phyloP scores from a whole-genome alignment of 78 protist genomes.

The Paratrimastix pyriformis region DNA sequence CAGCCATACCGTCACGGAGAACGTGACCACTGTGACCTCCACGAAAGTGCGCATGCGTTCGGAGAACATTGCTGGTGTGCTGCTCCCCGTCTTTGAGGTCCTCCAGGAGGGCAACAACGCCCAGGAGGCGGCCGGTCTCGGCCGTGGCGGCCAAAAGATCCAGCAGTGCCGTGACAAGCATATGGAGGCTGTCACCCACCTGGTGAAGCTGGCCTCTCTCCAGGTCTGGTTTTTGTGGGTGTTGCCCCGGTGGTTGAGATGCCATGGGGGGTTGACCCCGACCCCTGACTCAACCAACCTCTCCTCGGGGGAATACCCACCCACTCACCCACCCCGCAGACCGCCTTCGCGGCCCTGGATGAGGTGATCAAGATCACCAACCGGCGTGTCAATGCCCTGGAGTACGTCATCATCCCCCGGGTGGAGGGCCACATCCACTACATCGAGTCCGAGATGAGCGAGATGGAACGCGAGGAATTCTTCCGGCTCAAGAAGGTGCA shows the following conservation, averaged over 20 bases:
- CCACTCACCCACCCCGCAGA: conserved; percentile 26
- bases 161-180: conserved; percentile 40
- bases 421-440: conserved; percentile 71
- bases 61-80: conserved; percentile 52
- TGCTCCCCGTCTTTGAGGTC: conserved; percentile 36
- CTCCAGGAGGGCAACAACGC: not conserved
- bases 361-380: conserved; percentile 91
- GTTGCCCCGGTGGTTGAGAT: too few species aligned
- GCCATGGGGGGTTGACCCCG: too few species aligned
- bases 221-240: conserved; percentile 31
- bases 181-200: conserved; percentile 50
- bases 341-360: conserved; percentile 85
- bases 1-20: not conserved
- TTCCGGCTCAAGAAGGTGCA: conserved; percentile 61
- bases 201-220: conserved; percentile 80
- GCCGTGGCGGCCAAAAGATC: conserved; percentile 88
- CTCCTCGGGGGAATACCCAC: not conserved
- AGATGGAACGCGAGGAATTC: conserved; percentile 84
- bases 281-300: too few species aligned
- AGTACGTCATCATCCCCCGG: conserved; percentile 85
- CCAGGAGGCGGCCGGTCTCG: conserved; percentile 67
- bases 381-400: conserved; percentile 98
- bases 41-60: not conserved
- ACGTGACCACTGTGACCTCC: not conserved
- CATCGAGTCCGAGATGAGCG: conserved; percentile 89